Conservation (phyloP, 208 protist genomes). For the Angomonas deanei region DNA sequence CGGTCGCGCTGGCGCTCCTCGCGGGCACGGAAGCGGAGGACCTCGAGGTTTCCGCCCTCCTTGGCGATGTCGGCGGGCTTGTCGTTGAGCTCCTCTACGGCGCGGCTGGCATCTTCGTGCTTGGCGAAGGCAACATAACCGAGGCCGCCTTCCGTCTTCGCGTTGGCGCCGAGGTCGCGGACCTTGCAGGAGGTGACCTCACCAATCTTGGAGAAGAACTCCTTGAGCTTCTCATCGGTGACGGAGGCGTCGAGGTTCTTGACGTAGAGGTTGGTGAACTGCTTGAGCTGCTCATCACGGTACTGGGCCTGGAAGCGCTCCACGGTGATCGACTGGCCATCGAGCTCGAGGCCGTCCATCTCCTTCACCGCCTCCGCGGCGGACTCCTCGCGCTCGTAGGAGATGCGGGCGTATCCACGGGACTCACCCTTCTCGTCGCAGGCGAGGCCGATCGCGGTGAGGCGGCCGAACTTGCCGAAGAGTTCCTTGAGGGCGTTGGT, state of each 20-base stretch:
- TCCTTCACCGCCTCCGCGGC: constrained; percentile 90
- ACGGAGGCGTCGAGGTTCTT: constrained; percentile 97
- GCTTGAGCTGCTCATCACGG: constrained; percentile 87
- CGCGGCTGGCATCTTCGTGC: constrained; percentile 88
- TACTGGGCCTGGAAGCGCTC: constrained; percentile 94
- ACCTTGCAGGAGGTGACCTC: constrained; percentile 96
- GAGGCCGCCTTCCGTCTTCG: constrained; percentile 84
- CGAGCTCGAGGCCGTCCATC: constrained; percentile 79
- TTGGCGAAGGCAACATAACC: constrained; percentile 96
- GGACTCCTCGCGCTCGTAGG: constrained; percentile 92
- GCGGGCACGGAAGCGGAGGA: constrained; percentile 95
- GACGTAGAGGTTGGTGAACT: constrained; percentile 99
- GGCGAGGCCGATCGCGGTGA: constrained; percentile 89
- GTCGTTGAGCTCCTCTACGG: constrained; percentile 86
- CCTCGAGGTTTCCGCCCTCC: constrained; percentile 90
- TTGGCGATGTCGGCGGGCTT: constrained; percentile 72
- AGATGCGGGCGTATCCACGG: constrained; percentile 96
- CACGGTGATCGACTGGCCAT: constrained; percentile 92
- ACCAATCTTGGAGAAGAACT: constrained; percentile 93
- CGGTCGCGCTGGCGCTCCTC: constrained; percentile 90
- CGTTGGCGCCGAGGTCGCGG: constrained; percentile 85
- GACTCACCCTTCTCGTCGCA: constrained; percentile 88
- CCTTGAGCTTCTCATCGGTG: constrained; percentile 91
- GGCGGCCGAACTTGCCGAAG: constrained; percentile 92
- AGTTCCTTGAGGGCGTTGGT: constrained; percentile 93